Base-by-base conservation (phyloP, 805 yeast species). In the Yarrowia bubula region DNA sequence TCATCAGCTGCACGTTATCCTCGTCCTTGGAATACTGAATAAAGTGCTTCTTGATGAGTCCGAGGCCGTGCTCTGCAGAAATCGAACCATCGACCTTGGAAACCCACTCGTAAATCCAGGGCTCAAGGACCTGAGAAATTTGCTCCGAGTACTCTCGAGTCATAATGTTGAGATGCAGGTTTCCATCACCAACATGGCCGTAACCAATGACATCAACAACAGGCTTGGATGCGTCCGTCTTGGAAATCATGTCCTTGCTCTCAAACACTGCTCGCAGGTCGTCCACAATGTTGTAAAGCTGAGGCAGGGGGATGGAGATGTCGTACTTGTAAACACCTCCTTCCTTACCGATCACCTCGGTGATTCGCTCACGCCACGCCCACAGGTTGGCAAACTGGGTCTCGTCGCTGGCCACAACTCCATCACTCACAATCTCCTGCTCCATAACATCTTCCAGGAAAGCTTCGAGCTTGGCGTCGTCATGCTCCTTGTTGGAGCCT, bases 101-200 rank as follows among this genome's bases (percentile, higher is more conserved):
- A 64, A 95, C 89, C 88, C 92, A 92, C 78, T 95, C 96, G 74
- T 92, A 95, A 35, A 95, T 95, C 77, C 89, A 95, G 51, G 99
- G 99, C 76, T 95, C 99, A 68, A 95, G 81, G 1, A 83, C 84
- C 65, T 83, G 78, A 77, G 95, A 98, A 65, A 95, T 89, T 32
- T 81, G 84, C 74, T 89, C 87, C 68, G 81, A 81, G 77, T 95
- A 95, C 71, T 85, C 83, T 75, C 97, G 84, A 15, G 92, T 96
- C 47, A 96, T 88, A 61, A 95, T 96, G 74, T 95, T 95, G 73
- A 95, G 83, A 76, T 95, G 99, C 72, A 95, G 80, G 77, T 95
- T 95, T 63, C 99, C 98, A 74, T 95, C 99, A 65, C 99, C 99
- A 71, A 95, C 84, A 73, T 95, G 99, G n/a, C 99, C 99, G 72